Evolutionary conservation across 2,329 filamentous ascomycete genomes (phyloP).

Genomic region (Fusarium foetens): DNA sequence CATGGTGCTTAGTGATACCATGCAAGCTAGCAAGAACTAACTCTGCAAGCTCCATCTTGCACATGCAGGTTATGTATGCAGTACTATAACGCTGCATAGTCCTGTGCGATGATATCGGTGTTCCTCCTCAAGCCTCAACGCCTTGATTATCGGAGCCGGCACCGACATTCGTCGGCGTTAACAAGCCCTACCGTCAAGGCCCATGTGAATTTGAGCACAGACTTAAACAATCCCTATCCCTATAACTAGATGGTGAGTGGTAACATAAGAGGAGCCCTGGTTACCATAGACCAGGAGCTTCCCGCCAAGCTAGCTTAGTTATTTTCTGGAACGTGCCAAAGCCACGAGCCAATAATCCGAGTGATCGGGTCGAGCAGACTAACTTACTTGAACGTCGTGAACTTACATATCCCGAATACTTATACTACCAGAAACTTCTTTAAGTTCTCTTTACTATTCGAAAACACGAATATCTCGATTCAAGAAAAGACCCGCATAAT

Average conservation of each 20-base stretch:
- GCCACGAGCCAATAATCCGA: slow-evolving; percentile 4
- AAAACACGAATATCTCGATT: background rate
- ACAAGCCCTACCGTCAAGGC: slow-evolving; percentile 1
- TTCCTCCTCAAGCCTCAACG: slow-evolving; percentile 25
- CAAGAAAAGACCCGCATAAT: background rate
- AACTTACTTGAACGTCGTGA: background rate
- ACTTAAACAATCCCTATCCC: too few relatives aligned
- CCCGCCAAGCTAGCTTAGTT: slow-evolving; percentile 10
- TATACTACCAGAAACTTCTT: background rate
- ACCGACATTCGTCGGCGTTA: slow-evolving; percentile 15
- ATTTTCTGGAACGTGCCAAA: slow-evolving; percentile 20
- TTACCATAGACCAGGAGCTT: slow-evolving; percentile 26
- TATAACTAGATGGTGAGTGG: slow-evolving; percentile 10
- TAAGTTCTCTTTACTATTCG: background rate
- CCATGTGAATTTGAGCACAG: slow-evolving; percentile 6
- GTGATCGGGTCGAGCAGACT: background rate
- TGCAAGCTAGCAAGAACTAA: slow-evolving; percentile 14
- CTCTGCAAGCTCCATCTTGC: slow-evolving; percentile 15
- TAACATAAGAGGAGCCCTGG: slow-evolving; percentile 15
- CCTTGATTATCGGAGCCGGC: slow-evolving; percentile 3
- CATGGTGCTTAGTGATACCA: slow-evolving; percentile 13
- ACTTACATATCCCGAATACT: background rate
- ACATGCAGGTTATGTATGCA: slow-evolving; percentile 18
- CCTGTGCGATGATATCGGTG: slow-evolving; percentile 34
- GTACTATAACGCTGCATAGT: slow-evolving; percentile 17